Conservation (phyloP, 352 stramenopile genomes). For the Blastocystis sp. region DNA sequence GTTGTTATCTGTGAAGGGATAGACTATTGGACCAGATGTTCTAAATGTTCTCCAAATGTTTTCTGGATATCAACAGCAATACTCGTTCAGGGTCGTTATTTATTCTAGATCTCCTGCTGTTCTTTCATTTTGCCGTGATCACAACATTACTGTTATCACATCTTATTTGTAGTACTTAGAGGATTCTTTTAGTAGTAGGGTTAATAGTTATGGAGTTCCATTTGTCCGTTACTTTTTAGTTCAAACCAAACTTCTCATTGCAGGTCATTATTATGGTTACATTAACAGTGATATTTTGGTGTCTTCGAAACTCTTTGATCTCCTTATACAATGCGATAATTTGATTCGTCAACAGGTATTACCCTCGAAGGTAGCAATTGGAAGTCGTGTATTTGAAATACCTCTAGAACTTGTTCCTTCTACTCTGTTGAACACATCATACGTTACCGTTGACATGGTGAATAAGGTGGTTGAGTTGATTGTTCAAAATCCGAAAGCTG, state of each 20-base stretch:
- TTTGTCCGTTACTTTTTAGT: background rate
- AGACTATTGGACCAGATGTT: background rate
- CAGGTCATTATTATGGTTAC: conserved; percentile 1
- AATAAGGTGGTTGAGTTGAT: background rate
- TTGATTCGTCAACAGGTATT: background rate
- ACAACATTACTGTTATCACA: conserved; percentile 3
- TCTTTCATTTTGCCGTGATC: background rate
- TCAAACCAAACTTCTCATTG: background rate
- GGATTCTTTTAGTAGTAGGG: background rate
- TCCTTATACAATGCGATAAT: background rate
- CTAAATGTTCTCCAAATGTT: conserved; percentile 1
- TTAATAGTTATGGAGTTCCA: background rate
- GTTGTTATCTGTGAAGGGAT: background rate
- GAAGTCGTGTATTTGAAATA: conserved; percentile 7
- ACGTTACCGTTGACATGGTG: background rate
- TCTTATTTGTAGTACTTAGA: background rate
- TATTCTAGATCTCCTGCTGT: background rate
- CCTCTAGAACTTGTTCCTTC: background rate
- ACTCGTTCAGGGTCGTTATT: conserved; percentile 8
- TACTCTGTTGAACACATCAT: background rate
- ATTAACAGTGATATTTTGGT: conserved; percentile 33
- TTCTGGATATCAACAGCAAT: conserved; percentile 15
- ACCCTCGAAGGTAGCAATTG: background rate
- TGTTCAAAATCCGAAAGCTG: background rate
- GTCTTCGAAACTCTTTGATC: background rate